Evolutionary conservation across 1,284 basidiomycete species (phyloP).

Genomic region (Butyriboletus appendiculatus): DNA sequence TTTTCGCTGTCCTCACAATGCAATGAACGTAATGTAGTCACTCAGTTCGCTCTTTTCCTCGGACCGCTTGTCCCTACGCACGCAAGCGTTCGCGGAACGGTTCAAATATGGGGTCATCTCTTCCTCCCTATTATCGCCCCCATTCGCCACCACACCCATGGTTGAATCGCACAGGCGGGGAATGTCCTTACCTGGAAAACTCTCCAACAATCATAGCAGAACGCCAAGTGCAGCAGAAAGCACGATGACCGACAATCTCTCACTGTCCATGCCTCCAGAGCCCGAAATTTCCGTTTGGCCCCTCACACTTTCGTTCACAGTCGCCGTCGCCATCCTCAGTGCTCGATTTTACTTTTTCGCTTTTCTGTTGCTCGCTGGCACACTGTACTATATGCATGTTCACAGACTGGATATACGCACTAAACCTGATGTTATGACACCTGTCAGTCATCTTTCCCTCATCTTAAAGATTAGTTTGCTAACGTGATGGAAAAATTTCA

Average conservation of each 20-base stretch:
- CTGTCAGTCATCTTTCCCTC: slow-evolving; percentile 43
- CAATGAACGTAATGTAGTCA: slow-evolving; percentile 30
- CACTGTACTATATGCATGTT: slow-evolving; percentile 44
- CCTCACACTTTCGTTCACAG: slow-evolving; percentile 40
- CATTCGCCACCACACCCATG: slow-evolving; percentile 39
- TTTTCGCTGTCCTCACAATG: slow-evolving; percentile 1
- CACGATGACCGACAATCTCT: slow-evolving; percentile 24
- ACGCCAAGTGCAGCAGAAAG: slow-evolving; percentile 40
- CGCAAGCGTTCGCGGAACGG: slow-evolving; percentile 64
- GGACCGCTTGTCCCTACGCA: slow-evolving; percentile 23
- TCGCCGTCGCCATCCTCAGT: slow-evolving; percentile 47
- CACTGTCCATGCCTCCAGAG: slow-evolving; percentile 29
- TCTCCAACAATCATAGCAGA: slow-evolving; percentile 39
- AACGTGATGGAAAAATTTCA: slow-evolving; percentile 1
- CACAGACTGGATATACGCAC: slow-evolving; percentile 38
- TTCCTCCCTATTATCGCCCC: slow-evolving; percentile 66
- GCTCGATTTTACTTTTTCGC: slow-evolving; percentile 50
- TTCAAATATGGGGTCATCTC: slow-evolving; percentile 88
- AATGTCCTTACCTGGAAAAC: slow-evolving; percentile 47
- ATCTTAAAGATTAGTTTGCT: neutral
- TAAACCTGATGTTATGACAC: slow-evolving; percentile 50
- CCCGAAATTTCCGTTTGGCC: slow-evolving; percentile 41
- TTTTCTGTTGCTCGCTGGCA: slow-evolving; percentile 42
- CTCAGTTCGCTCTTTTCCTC: slow-evolving; percentile 31
- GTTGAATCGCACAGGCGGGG: slow-evolving; percentile 32